Conservation (phyloP, 1,284 basidiomycete species). For the Psilocybe mexicana region DNA sequence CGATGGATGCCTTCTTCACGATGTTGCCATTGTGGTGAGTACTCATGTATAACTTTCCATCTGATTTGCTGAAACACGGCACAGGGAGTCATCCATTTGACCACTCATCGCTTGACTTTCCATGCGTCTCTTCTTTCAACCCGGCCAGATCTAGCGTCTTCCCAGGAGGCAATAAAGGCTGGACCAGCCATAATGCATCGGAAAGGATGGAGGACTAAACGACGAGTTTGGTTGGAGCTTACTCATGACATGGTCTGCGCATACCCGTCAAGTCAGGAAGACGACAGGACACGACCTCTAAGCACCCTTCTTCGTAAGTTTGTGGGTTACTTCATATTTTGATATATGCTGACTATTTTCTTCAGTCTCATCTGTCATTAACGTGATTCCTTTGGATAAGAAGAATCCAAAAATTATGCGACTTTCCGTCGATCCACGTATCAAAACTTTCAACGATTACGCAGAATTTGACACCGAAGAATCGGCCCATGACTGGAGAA, state of each 20-base stretch:
- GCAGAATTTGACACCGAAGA: conserved; percentile 62
- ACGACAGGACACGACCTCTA: conserved; percentile 55
- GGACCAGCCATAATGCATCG: conserved; percentile 56
- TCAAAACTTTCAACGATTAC: conserved; percentile 26
- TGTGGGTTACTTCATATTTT: conserved; percentile 1
- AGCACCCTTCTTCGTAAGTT: conserved; percentile 52
- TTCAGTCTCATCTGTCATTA: conserved; percentile 44
- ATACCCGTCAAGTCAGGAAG: conserved; percentile 56
- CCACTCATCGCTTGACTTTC: conserved; percentile 65
- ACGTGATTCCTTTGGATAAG: conserved; percentile 44
- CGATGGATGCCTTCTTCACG: conserved; percentile 51
- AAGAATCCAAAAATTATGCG: conserved; percentile 43
- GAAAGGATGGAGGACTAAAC: conserved; percentile 42
- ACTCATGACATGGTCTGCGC: conserved; percentile 61
- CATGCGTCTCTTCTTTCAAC: conserved; percentile 62
- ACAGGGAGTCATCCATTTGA: conserved; percentile 65
- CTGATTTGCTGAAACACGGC: conserved; percentile 12
- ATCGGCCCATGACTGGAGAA: conserved; percentile 60
- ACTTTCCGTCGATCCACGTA: conserved; percentile 36
- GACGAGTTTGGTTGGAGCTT: conserved; percentile 68
- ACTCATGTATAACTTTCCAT: background rate
- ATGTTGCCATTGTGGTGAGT: conserved; percentile 50
- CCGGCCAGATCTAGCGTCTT: conserved; percentile 32
- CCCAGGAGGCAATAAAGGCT: conserved; percentile 44
- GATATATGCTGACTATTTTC: conserved; percentile 19